These are phyloP conservation scores for Nemania sp. DNA, from an alignment of 2,329 filamentous ascomycete species.

Conservation along the genomic window DNA sequence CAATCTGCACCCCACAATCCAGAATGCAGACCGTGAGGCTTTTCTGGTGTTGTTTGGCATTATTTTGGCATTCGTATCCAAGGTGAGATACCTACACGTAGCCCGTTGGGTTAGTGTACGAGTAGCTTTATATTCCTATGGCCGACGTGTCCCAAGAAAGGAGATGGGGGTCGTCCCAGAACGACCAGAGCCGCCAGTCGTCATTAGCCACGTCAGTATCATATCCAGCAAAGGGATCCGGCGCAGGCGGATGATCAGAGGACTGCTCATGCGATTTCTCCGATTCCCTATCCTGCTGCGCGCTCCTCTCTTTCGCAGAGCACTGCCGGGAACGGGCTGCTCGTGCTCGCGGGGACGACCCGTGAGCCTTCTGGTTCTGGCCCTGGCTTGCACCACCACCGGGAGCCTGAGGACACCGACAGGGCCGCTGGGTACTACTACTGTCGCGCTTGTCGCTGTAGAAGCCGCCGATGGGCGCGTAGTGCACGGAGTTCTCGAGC, in stretches of 20 bases:
- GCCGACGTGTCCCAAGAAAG: conserved; percentile 23
- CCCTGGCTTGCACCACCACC: too few species aligned
- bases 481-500: conserved; percentile 21
- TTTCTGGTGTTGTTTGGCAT: too few species aligned
- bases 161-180: conserved; percentile 27
- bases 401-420: not conserved
- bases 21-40: too few species aligned
- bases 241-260: not conserved
- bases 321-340: not conserved
- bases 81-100: too few species aligned
- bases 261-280: conserved; percentile 2
- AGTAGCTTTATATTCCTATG: conserved; percentile 14
- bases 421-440: too few species aligned
- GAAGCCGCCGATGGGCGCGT: conserved; percentile 20
- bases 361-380: not conserved
- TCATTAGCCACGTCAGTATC: conserved; percentile 14
- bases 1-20: too few species aligned
- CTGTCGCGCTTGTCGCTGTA: conserved; percentile 10
- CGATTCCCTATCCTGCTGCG: not conserved
- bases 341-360: not conserved
- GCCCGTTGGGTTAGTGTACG: too few species aligned
- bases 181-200: conserved; percentile 26
- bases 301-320: not conserved
- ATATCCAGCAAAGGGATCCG: conserved; percentile 13
- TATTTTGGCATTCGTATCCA: too few species aligned